Evolutionary conservation across 164 flowering plant species (phyloP).

Genomic region (grape (Vitis vinifera)): DNA sequence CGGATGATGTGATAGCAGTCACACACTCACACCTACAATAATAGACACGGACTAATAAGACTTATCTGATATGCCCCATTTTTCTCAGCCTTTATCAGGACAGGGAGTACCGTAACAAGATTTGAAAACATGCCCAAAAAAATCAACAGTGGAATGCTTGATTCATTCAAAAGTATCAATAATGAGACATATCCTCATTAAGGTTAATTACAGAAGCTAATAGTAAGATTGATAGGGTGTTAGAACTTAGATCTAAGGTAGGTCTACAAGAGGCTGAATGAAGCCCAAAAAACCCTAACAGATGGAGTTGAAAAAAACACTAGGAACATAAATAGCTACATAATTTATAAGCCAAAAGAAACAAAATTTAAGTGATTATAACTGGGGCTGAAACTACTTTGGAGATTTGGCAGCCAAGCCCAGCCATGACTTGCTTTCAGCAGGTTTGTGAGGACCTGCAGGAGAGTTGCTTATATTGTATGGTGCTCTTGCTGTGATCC

Average conservation of each 20-base stretch:
- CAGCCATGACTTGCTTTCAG: slow-evolving; percentile 56
- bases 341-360: neutral
- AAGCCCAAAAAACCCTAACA: slow-evolving; percentile 1
- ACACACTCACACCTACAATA: too few species aligned
- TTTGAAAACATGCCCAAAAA: too few species aligned
- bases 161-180: neutral
- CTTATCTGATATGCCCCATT: too few species aligned
- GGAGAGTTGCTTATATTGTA: slow-evolving; percentile 30
- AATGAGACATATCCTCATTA: neutral
- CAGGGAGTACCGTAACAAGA: too few species aligned
- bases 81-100: too few species aligned
- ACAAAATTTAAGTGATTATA: slow-evolving; percentile 6
- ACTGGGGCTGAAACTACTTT: slow-evolving; percentile 14
- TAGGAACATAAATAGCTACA: too few species aligned
- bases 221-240: slow-evolving; percentile 8
- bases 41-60: too few species aligned
- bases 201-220: slow-evolving; percentile 21
- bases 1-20: too few species aligned
- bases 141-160: neutral
- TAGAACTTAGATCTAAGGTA: slow-evolving; percentile 14
- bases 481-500: slow-evolving; percentile 57
- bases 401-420: slow-evolving; percentile 45
- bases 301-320: neutral
- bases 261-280: neutral
- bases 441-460: slow-evolving; percentile 16